phyloP scores from a whole-genome alignment of 352 stramenopile species.

The Peronospora farinosa region DNA sequence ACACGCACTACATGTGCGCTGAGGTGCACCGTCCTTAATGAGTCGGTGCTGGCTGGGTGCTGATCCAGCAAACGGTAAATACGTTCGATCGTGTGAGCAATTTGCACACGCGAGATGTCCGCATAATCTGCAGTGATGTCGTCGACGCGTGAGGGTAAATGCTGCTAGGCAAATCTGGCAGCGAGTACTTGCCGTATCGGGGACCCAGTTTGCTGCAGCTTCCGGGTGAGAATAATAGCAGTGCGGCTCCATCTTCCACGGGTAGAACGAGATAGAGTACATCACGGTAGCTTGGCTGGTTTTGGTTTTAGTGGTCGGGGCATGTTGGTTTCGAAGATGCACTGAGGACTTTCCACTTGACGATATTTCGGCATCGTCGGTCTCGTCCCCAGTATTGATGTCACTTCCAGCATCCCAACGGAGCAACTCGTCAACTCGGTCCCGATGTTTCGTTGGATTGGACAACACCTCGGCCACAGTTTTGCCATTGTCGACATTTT shows the following conservation, averaged over 20 bases:
- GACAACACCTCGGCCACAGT: constrained; percentile 6
- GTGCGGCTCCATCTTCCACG: constrained; percentile 64
- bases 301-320: constrained; percentile 11
- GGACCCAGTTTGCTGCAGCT: constrained; percentile 65
- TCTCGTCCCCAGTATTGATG: constrained; percentile 7
- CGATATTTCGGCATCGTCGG: constrained; percentile 11
- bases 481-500: constrained; percentile 7
- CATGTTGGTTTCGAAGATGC: constrained; percentile 17
- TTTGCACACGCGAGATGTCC: constrained; percentile 63
- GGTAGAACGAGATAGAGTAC: constrained; percentile 73
- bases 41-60: constrained; percentile 52
- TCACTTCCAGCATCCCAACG: constrained; percentile 1
- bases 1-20: constrained; percentile 67
- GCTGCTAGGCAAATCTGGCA: constrained; percentile 55
- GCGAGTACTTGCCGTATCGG: constrained; percentile 51
- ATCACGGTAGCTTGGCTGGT: constrained; percentile 31
- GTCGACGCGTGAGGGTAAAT: constrained; percentile 57
- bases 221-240: constrained; percentile 66
- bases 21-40: constrained; percentile 59
- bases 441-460: constrained; percentile 4
- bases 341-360: constrained; percentile 8
- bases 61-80: constrained; percentile 49
- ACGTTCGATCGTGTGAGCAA: constrained; percentile 62
- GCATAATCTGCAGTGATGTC: constrained; percentile 84
- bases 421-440: neutral